A percentile compares a stretch with the other conserved stretches of the same genome.
Evolutionary conservation across 768 basidiomycete species (phyloP).

Genomic region (Exsudoporus frostii): DNA sequence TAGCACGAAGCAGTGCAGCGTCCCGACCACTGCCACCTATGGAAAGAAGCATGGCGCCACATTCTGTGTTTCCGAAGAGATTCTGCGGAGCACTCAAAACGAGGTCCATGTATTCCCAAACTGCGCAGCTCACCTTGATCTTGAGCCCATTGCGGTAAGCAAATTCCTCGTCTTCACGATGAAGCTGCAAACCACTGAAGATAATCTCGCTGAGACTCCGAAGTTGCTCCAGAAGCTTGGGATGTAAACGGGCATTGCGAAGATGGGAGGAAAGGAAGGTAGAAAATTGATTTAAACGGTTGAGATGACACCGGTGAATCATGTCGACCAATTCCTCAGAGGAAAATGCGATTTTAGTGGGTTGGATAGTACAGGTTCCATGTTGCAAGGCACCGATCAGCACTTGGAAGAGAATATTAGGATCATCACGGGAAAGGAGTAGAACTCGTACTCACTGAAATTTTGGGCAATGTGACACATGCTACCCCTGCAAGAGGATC

Average conservation of each 20-base stretch:
- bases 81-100: conserved; percentile 45
- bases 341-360: conserved; percentile 60
- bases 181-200: conserved; percentile 62
- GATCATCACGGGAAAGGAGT: conserved; percentile 21
- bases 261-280: conserved; percentile 66
- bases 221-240: conserved; percentile 58
- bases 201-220: conserved; percentile 58
- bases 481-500: conserved; percentile 59
- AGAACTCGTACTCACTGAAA: conserved; percentile 52
- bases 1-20: conserved; percentile 49
- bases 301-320: conserved; percentile 64
- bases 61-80: conserved; percentile 79
- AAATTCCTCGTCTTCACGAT: conserved; percentile 69
- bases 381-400: conserved; percentile 69
- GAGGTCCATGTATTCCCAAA: conserved; percentile 14
- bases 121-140: conserved; percentile 48
- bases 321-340: conserved; percentile 70
- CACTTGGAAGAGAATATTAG: conserved; percentile 37
- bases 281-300: conserved; percentile 73
- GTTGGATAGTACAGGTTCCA: conserved; percentile 70
- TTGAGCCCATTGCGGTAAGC: conserved; percentile 61
- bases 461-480: conserved; percentile 82
- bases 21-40: conserved; percentile 50
- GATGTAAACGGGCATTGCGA: conserved; percentile 53
- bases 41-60: conserved; percentile 68